phyloP scores from a whole-genome alignment of 495 filamentous ascomycete species.

The Pyrenopolyporus hunteri region DNA sequence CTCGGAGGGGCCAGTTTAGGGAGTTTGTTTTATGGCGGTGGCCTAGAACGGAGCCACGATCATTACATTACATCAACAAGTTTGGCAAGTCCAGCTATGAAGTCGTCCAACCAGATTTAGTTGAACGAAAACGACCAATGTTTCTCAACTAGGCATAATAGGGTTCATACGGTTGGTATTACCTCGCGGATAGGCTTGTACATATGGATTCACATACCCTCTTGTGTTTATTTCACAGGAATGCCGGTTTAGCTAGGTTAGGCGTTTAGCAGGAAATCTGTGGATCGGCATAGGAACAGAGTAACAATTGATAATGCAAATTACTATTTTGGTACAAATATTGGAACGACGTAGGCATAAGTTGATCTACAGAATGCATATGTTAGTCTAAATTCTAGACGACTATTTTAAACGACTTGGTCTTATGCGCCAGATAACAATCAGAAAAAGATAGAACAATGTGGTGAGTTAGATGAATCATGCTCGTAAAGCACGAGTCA shows the following conservation, averaged over 20 bases:
- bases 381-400: constrained; percentile 7
- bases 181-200: constrained; percentile 3
- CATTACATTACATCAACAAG: not conserved
- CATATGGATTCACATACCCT: constrained; percentile 15
- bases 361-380: not conserved
- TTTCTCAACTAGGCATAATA: not conserved
- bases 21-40: no score
- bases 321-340: constrained; percentile 2
- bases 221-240: not conserved
- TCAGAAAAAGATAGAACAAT: constrained; percentile 55
- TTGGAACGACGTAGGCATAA: not conserved
- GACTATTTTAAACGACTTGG: not conserved
- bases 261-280: constrained; percentile 13
- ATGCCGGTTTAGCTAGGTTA: not conserved
- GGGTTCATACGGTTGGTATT: not conserved
- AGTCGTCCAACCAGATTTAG: no score
- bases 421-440: constrained; percentile 1
- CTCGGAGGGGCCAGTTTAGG: no score
- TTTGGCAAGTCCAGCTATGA: not conserved
- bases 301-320: not conserved
- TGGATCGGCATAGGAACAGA: not conserved
- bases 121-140: no score
- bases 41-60: not conserved
- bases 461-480: constrained; percentile 53
- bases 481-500: constrained; percentile 47